Base-by-base conservation (phyloP, 768 basidiomycete genomes). In the Heimioporus sp. region DNA sequence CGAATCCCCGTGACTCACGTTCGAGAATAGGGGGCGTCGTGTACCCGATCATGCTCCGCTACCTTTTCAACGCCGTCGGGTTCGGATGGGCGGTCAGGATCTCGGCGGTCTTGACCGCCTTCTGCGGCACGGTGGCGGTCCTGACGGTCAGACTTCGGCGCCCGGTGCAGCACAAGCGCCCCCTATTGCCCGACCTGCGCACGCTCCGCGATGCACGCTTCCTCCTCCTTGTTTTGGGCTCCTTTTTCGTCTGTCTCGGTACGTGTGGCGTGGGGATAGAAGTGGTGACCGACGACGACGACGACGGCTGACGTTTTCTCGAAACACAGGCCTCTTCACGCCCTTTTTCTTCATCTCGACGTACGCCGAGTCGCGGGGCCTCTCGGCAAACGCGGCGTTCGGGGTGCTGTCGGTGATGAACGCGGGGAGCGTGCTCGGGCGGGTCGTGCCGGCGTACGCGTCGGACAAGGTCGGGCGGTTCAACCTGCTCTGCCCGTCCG, bases 321-420 rank as follows among this genome's bases (percentile, higher is more conserved):
- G n/a, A n/a, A n/a, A n/a, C n/a, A n/a, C n/a, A 88, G 87, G 86
- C 24, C 69, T 87, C 5, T 89, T 86, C 68, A 83, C 81, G 20
- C 87, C 87, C 8, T 83, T 80, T 65, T 85, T 87, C 63, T 90
- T 82, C 70, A 80, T 90, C 48, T 78, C 80, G 19, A 76, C 79
- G 45, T 87, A 82, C 64, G 72, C 84, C 17, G 70, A 72, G 49
- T 75, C 74, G 39, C 51, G 67, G 62, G 43, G 60, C 43, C 66
- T 80, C 36, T 53, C 75, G 3, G 47, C 73, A 8, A 49, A 68
- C 39, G 69, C 67, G 24, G 73, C 79, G 0, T 81, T 84, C 68
- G 77, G 76, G 57, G 75, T 85, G 7, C 75, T 88, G 17, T 80
- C 86, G 0, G 75, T 82, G 40, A 76, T 90, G 75, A 89, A 88